Percentiles rank a stretch among this genome's conserved stretches.
phyloP scores from a whole-genome alignment of 257 asterid species.

The Nicotiana tomentosiformis region DNA sequence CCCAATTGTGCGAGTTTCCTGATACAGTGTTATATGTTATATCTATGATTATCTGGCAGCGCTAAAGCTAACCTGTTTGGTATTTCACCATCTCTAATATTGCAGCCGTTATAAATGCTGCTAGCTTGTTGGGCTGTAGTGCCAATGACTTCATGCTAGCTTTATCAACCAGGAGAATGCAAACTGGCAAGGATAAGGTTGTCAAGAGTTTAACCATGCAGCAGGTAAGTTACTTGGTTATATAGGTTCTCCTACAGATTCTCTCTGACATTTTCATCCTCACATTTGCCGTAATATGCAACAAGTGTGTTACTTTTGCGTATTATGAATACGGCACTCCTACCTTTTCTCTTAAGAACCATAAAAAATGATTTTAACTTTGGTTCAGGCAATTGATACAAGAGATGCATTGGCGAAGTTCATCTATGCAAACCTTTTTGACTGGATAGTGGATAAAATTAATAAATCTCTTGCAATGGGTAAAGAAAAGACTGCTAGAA shows the following conservation, averaged over 20 bases:
- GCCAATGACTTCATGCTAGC: slow-evolving; percentile 58
- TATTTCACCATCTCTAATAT: background rate
- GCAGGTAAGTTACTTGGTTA: slow-evolving; percentile 44
- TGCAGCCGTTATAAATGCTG: slow-evolving; percentile 74
- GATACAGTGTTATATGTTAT: background rate
- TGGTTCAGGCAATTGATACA: slow-evolving; percentile 57
- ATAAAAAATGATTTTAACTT: background rate
- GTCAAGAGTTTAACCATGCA: slow-evolving; percentile 48
- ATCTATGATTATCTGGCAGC: background rate
- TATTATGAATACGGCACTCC: background rate
- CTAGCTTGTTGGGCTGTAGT: slow-evolving; percentile 78
- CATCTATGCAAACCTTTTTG: slow-evolving; percentile 73
- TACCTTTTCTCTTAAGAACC: background rate
- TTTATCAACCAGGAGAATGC: slow-evolving; percentile 61
- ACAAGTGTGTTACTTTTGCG: background rate
- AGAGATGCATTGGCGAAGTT: slow-evolving; percentile 85
- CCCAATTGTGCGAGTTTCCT: background rate
- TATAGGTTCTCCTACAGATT: background rate
- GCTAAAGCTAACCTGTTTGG: background rate
- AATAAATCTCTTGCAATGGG: slow-evolving; percentile 60
- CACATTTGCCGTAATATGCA: background rate
- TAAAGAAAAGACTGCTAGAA: slow-evolving; percentile 41
- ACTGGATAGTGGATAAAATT: slow-evolving; percentile 79
- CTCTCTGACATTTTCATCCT: background rate
- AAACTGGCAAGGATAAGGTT: slow-evolving; percentile 69